Evolutionary conservation across 805 yeast genomes (phyloP).

Genomic region (Schizosaccharomyces cryophilus): DNA sequence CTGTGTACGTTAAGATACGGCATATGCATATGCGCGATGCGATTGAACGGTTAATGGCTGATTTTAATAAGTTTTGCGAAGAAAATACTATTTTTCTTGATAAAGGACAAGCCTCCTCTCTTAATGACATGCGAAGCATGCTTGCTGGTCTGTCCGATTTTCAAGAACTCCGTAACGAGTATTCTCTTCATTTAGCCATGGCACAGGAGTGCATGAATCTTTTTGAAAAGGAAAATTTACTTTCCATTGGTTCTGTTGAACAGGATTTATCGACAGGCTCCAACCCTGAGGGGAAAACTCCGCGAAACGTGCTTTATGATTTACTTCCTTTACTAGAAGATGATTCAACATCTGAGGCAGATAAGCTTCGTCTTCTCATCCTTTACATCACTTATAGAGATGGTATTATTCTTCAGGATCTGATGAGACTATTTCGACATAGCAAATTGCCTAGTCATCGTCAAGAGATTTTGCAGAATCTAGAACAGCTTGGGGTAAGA

Average conservation of each 20-base stretch:
- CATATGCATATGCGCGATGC: conserved; percentile 58
- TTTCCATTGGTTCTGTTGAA: conserved; percentile 62
- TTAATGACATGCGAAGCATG: conserved; percentile 50
- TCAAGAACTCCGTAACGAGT: conserved; percentile 15
- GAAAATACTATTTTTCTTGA: conserved; percentile 40
- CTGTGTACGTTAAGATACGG: conserved; percentile 45
- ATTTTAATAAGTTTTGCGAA: conserved; percentile 37
- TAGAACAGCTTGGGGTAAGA: conserved; percentile 33
- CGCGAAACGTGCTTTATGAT: conserved; percentile 33
- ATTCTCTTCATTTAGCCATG: conserved; percentile 16
- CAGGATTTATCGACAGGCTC: conserved; percentile 57
- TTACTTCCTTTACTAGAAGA: conserved; percentile 27
- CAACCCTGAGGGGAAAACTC: conserved; percentile 38
- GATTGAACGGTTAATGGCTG: conserved; percentile 31
- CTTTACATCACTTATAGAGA: conserved; percentile 61
- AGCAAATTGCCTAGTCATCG: conserved; percentile 19
- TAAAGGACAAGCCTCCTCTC: conserved; percentile 36
- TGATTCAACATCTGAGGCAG: conserved; percentile 18
- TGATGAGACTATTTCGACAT: conserved; percentile 40
- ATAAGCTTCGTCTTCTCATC: conserved; percentile 50
- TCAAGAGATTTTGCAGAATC: conserved; percentile 31
- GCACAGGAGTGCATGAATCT: conserved; percentile 37
- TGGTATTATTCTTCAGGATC: conserved; percentile 53
- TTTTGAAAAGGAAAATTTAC: conserved; percentile 33
- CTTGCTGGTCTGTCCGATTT: conserved; percentile 22